Evolutionary conservation across 352 stramenopile genomes (phyloP), one percentile per base, ranked within the genome.

Genomic region (Pythium sp.): DNA sequence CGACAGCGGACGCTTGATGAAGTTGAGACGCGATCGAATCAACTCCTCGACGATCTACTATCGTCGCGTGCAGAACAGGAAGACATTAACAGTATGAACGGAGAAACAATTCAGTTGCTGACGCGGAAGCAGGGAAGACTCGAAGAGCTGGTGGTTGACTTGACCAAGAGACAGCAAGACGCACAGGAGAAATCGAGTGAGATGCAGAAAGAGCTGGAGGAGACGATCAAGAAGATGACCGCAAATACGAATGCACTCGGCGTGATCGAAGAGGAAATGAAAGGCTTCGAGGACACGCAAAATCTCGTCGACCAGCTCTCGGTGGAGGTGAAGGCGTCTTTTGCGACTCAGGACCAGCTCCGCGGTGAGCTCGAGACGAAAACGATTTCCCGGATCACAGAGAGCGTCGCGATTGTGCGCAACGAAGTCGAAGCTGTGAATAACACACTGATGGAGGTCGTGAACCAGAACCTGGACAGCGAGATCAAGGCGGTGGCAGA

Each of bases 81-180:
- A 58, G 86, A 95, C 34, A 86, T 95, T 67, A 95, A 95, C 72
- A 93, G 84, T 30, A 79, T 76, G 24, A 82, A 86, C 51, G 84
- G 82, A 3, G 87, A 95, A 65, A 82, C 81, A 49, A 76, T 90
- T 51, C 79, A 91, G 68, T 34, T 75, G 5, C 57, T 92, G 7
- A 60, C 75, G 5, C 76, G 78, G 15, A 92, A 91, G 58, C 82
- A 89, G 64, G 65, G 68, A 0, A 73, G 76, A 0, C 63, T 77
- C 5, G 84, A 93, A 54, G 83, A 91, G 34, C 73, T 92, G 49
- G 59, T 92, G 15, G 72, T 80, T 14, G 82, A 93, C 22, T 70
- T 86, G 12, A 79, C 77, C 24, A 81, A 77, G 34, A 82, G 81
- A 12, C 78, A 90, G 9, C 67, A 89, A 0, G 73, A 68, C 9